Percentiles rank a stretch among this genome's conserved stretches.
Conservation (phyloP, 805 yeast genomes). For the Naumovozyma dairenensis region DNA sequence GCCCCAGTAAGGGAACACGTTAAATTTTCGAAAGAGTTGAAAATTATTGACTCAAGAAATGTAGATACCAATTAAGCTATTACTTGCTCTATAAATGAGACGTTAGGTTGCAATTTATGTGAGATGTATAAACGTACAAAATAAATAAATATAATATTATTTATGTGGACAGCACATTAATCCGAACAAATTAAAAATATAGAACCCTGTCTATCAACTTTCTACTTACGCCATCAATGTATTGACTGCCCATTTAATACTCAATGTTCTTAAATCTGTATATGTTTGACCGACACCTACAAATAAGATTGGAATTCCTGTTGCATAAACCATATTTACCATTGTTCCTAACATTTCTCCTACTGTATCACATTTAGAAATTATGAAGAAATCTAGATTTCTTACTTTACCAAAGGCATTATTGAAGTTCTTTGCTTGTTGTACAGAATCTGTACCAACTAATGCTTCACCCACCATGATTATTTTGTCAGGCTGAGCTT, state of each 20-base stretch:
- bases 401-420: constrained; percentile 83
- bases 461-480: constrained; percentile 98
- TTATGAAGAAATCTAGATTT: constrained; percentile 77
- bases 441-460: constrained; percentile 94
- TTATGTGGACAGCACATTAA: too few relatives aligned
- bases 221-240: constrained; percentile 64
- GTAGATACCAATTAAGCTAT: too few relatives aligned
- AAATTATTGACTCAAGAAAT: constrained; percentile 42
- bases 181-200: too few relatives aligned
- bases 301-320: constrained; percentile 88
- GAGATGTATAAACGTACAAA: too few relatives aligned
- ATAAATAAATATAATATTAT: too few relatives aligned
- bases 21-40: constrained; percentile 52
- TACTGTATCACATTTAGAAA: constrained; percentile 93
- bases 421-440: constrained; percentile 88
- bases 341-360: constrained; percentile 93
- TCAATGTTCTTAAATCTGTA: constrained; percentile 81
- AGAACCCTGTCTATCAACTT: too few relatives aligned
- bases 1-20: constrained; percentile 45
- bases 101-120: too few relatives aligned
- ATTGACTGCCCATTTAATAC: constrained; percentile 87
- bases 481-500: constrained; percentile 91
- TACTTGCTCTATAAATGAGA: too few relatives aligned
- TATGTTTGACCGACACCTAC: constrained; percentile 97
- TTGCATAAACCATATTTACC: constrained; percentile 96